Evolutionary conservation across 2,329 filamentous ascomycete genomes (phyloP).

Genomic region (Lasiodiplodia sp.): DNA sequence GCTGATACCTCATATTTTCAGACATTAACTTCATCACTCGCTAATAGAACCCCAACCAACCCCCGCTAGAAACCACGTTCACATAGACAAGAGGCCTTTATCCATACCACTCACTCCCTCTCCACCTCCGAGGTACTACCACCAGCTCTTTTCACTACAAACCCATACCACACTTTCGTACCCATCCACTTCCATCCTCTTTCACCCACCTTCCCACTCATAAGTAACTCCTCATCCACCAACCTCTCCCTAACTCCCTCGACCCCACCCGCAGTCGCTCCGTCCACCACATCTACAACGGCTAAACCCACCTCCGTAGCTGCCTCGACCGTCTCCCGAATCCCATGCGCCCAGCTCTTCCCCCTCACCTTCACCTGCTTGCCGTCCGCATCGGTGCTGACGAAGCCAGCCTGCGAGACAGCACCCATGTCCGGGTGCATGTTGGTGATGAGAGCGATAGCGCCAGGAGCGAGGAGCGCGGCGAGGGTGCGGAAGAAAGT

Average conservation of each 20-base stretch:
- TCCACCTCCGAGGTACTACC: background rate
- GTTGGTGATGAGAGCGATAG: conserved; percentile 67
- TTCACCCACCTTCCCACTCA: conserved; percentile 42
- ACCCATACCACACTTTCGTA: conserved; percentile 48
- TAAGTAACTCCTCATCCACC: conserved; percentile 35
- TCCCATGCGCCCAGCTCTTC: conserved; percentile 64
- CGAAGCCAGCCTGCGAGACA: conserved; percentile 68
- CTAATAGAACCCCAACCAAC: background rate
- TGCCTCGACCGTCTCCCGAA: conserved; percentile 59
- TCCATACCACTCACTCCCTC: background rate
- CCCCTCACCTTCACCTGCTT: conserved; percentile 62
- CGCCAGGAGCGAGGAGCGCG: conserved; percentile 53
- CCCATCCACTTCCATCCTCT: conserved; percentile 52
- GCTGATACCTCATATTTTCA: background rate
- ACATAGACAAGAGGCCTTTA: background rate
- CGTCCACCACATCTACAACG: conserved; percentile 34
- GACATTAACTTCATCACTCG: background rate
- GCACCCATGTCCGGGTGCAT: conserved; percentile 72
- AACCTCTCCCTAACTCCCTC: conserved; percentile 39
- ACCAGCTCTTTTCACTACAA: conserved; percentile 40
- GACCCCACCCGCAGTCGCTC: background rate
- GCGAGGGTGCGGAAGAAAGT: conserved; percentile 59
- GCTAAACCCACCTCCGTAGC: conserved; percentile 50
- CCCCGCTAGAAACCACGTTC: background rate
- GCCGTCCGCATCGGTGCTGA: conserved; percentile 53